These are phyloP conservation scores for Lentinula sp. DNA, from an alignment of 768 basidiomycete species.

Conservation along the genomic window DNA sequence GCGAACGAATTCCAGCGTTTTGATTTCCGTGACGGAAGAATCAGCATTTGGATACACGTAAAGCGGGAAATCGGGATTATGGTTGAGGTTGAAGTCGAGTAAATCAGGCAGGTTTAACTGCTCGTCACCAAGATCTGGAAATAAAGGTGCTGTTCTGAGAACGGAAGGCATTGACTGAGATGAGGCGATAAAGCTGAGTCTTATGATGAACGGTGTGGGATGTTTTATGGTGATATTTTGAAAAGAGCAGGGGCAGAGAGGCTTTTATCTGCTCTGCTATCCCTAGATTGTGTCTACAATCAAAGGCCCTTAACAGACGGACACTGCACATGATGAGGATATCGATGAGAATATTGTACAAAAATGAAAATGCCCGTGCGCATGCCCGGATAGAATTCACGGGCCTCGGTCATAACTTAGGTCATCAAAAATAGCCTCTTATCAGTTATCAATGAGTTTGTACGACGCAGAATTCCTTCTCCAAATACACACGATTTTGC, in stretches of 20 bases:
- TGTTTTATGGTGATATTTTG: background rate
- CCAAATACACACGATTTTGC: no score
- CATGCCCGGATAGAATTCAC: background rate
- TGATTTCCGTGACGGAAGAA: conserved; percentile 12
- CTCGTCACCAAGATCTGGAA: background rate
- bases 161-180: background rate
- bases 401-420: background rate
- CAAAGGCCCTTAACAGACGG: background rate
- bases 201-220: background rate
- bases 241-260: background rate
- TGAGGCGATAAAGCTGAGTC: background rate
- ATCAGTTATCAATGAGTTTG: no score
- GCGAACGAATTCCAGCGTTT: conserved; percentile 19
- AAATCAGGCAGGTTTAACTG: conserved; percentile 22
- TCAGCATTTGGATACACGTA: conserved; percentile 23
- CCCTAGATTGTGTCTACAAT: background rate
- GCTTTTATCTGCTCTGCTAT: background rate
- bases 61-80: conserved; percentile 24
- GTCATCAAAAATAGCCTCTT: no score
- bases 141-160: background rate
- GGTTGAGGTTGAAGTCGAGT: conserved; percentile 27
- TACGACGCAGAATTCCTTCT: no score
- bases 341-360: background rate
- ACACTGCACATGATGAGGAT: background rate
- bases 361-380: background rate